phyloP scores from a whole-genome alignment of 2,329 filamentous ascomycete genomes.

The Dryadomyces sulphureus region DNA sequence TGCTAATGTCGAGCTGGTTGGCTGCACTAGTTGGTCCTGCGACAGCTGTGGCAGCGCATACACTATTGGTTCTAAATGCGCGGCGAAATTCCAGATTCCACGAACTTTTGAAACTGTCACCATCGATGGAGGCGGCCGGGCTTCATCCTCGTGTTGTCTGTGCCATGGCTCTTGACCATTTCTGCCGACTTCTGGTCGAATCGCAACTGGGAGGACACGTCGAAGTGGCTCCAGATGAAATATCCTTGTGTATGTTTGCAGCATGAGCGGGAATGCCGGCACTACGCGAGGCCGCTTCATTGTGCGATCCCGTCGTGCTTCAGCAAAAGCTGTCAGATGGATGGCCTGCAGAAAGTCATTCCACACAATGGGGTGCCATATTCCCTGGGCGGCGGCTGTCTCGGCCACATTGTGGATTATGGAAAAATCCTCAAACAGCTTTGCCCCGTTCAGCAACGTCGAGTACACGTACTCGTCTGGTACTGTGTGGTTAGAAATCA shows the following conservation, averaged over 20 bases:
- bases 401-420: constrained; percentile 40
- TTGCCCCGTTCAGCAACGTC: constrained; percentile 57
- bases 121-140: neutral
- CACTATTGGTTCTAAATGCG: constrained; percentile 8
- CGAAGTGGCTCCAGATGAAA: constrained; percentile 29
- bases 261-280: constrained; percentile 30
- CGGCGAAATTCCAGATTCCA: constrained; percentile 10
- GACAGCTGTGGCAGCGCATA: constrained; percentile 9
- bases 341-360: constrained; percentile 39
- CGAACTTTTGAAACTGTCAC: neutral
- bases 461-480: constrained; percentile 54
- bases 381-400: constrained; percentile 30
- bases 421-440: constrained; percentile 35
- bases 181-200: neutral
- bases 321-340: constrained; percentile 26
- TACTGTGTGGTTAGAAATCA: constrained; percentile 41
- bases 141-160: neutral
- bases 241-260: constrained; percentile 31
- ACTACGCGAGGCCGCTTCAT: constrained; percentile 19
- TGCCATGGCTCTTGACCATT: no score
- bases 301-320: constrained; percentile 16
- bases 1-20: constrained; percentile 23
- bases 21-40: constrained; percentile 15
- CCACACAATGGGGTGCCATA: constrained; percentile 31
- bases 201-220: neutral